Base-by-base conservation (phyloP, 768 basidiomycete genomes). In the Pleurotus citrinopileatus region DNA sequence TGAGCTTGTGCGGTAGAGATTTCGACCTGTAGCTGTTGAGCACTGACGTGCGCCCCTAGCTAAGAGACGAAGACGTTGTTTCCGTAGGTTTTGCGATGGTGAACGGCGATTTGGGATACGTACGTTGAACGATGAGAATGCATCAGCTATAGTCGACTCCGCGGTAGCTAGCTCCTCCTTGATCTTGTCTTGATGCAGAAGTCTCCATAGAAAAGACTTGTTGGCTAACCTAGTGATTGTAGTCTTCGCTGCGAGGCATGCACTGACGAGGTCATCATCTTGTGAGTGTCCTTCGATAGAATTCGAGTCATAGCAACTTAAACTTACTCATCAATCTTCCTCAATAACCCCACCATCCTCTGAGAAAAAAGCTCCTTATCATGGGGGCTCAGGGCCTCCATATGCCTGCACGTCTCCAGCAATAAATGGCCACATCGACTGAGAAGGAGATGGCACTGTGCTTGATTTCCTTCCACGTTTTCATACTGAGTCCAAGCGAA, bases 201-300 rank as follows among this genome's bases (percentile, higher is more conserved):
- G 52, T 9, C 61, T 52, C 61, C 61, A 63, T 10, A 55, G 58
- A 34, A 63, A 55, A 15, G 55, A 43, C 42, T 57, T 59, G 4
- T 53, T 46, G 3, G 60, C 42, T 8, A 63, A 42, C 12, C 44
- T 58, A 20, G 15, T 43, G 4, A 63, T 46, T 2, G 56, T 53
- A 37, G 57, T 47, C 19, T 44, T 38, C 4, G 58, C 51, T 10
- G 57, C 46, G 8, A 57, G 36, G 36, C 61, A 63, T 15, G 54
- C 57, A 46, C 60, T 61, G 38, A 22, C 28, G 10, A 2, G 23
- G 10, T 6, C 38, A 27, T 3, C 15, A 28, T 20, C 29, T 29
- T 15, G n/a, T 50, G 2, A 22, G 10, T 25, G 19, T 8, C 15
- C 7, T n/a, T n/a, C n/a, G n/a, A n/a, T n/a, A n/a, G n/a, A n/a